Base-by-base conservation (phyloP, 192 early-diverging fungal genomes). In the Coemansia sp. region DNA sequence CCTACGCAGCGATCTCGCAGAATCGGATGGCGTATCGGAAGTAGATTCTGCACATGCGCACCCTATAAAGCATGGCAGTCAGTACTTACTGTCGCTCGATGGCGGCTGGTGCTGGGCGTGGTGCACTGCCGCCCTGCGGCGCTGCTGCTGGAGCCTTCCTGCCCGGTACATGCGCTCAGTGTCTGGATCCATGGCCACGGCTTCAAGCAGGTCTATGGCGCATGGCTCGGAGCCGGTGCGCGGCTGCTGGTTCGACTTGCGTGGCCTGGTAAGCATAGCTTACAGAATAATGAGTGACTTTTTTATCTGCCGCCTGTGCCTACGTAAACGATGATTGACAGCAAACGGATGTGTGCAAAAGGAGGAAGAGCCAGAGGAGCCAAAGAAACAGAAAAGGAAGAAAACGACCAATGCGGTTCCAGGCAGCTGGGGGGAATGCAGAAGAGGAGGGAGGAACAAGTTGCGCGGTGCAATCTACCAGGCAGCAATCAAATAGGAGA, bases 141-240 rank as follows among this genome's bases (percentile, higher is more conserved):
- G 68, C 46, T 57, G 63, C 57, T 73, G 65, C 59, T 67, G 65
- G 55, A 43, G 38, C 5, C 41, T 58, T 46, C 63, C 73, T 9
- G 67, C 25, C 49, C 29, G 19, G 41, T 55, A 55, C 10, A 52
- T 53, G 19, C 50, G 29, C 32, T 72, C 65, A 13, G 66, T 36
- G 13, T 56, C 50, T 11, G 64, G 66, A 56, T 73, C 66, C 60
- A 66, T 61, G 23, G 66, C 50, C 56, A 75, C 63, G 11, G 69
- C 63, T 58, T 77, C 70, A 7, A 62, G 60, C 36, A 69, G 53
- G 20, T 63, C 70, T 23, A 77, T 61, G 33, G 41, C 69, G 22
- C 43, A n/a, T 32, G 55, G 34, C 55, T 57, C 34, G 33, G 33
- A 36, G 55, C 34, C 34, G n/a, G 2, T 9, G 34, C 55, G 19